Conservation (phyloP, 1,284 basidiomycete species). For the Cryptococcus depauperatus region DNA sequence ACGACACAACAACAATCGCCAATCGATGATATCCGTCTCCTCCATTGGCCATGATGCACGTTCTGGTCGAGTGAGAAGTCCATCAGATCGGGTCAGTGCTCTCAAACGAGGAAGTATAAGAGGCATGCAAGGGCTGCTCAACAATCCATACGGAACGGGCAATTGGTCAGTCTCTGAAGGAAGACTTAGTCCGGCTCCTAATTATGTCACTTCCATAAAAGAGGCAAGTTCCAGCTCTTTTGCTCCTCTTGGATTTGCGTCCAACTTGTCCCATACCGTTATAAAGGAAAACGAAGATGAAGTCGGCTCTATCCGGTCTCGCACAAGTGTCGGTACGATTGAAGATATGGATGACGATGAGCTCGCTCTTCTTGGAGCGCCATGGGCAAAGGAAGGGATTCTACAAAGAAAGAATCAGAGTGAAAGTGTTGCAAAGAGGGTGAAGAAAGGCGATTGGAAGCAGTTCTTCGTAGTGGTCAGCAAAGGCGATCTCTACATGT, state of each 20-base stretch:
- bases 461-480: constrained; percentile 94
- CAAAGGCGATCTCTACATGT: constrained; percentile 89
- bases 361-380: constrained; percentile 83
- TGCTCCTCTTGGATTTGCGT: constrained; percentile 83
- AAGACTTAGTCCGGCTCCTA: constrained; percentile 77
- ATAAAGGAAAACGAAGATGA: constrained; percentile 95
- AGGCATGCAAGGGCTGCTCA: constrained; percentile 67
- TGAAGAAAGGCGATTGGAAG: constrained; percentile 79
- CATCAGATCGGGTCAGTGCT: constrained; percentile 53
- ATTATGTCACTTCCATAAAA: constrained; percentile 71
- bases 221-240: constrained; percentile 55
- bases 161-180: constrained; percentile 54
- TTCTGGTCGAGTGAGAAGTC: constrained; percentile 19
- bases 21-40: constrained; percentile 22
- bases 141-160: constrained; percentile 28
- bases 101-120: constrained; percentile 82
- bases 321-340: constrained; percentile 51
- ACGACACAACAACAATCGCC: constrained; percentile 27
- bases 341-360: constrained; percentile 76
- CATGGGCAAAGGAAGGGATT: constrained; percentile 98
- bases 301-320: constrained; percentile 56
- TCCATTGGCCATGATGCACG: constrained; percentile 16
- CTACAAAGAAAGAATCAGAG: constrained; percentile 89
- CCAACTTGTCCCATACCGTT: constrained; percentile 89
- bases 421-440: constrained; percentile 62